Conservation (phyloP, 345 rosid genomes). For the Cardamine resedifolia region DNA sequence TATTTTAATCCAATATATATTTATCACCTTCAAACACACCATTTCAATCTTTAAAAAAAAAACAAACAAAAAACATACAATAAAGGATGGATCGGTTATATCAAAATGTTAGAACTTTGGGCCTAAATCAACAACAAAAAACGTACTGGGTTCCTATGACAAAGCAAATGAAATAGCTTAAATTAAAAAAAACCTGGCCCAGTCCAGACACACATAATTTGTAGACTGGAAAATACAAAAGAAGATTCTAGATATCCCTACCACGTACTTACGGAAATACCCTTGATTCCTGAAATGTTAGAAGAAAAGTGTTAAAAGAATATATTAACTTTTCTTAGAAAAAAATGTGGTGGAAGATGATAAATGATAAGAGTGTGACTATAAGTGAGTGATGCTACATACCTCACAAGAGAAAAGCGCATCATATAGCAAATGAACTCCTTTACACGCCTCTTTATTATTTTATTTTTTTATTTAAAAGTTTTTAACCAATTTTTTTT, state of each 20-base stretch:
- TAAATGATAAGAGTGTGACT: background rate
- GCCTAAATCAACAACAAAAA: background rate
- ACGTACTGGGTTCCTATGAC: background rate
- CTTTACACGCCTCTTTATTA: background rate
- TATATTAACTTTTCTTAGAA: background rate
- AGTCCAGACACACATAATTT: background rate
- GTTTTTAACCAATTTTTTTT: too few relatives aligned
- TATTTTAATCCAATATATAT: too few relatives aligned
- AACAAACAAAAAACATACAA: too few relatives aligned
- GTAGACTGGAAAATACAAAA: background rate
- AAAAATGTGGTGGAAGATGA: background rate
- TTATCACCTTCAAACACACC: too few relatives aligned
- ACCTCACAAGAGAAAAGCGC: background rate
- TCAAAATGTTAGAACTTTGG: background rate
- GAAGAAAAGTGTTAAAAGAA: background rate
- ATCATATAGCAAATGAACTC: background rate
- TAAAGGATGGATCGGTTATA: too few relatives aligned
- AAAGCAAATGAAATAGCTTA: background rate
- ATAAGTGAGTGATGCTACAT: background rate
- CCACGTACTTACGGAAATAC: background rate
- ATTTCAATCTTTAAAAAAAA: too few relatives aligned
- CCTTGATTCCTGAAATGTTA: background rate
- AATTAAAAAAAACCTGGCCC: background rate
- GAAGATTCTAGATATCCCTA: background rate
- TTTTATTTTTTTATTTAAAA: too few relatives aligned